Evolutionary conservation across 208 protist genomes (phyloP), one percentile per base, ranked within the genome.

Genomic region (Herpetomonas tarakana): DNA sequence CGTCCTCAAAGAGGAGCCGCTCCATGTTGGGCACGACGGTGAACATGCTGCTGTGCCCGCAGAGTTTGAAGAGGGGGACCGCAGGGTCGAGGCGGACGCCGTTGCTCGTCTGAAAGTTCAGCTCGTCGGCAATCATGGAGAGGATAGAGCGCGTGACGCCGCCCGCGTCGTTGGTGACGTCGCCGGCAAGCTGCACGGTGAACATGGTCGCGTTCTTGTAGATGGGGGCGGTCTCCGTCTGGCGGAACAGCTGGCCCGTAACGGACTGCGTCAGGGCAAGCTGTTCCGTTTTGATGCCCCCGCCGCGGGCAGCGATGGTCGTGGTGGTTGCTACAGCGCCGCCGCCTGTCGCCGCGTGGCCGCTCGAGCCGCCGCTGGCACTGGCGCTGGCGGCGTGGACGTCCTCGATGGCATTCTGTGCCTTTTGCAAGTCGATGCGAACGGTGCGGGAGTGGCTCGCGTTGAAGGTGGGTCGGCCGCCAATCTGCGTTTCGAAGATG

Each of bases 81-180:
- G 80, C 41, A 3, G 90, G 90, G 30, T 93, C 83, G 3, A 65
- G 52, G 21, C 84, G 88, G 11, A 54, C 51, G 26, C 83, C 81
- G 52, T 58, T 66, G 14, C 67, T 53, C 14, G 74, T 62, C 25
- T 75, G 79, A 61, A 84, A 96, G 41, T 68, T 90, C 35, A 96
- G 58, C 69, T 96, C 89, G 56, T 96, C 86, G 44, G 78, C 79
- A 39, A 96, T 83, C 73, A 89, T 90, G 44, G 86, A 86, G 49
- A 96, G 71, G 4, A 96, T 64, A 2, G 84, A 82, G 45, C 89
- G 89, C 19, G 89, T 92, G 4, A 96, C 89, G 18, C 89, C 89
- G 29, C 89, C 89, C 1, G 79, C 89, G 68, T 96, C 89, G 11
- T 73, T 74, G 1, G 67, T 72, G 4, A 90, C 75, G 22, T 86